phyloP scores from a whole-genome alignment of 2,329 filamentous ascomycete species.

The Ophiostoma fasciatum region DNA sequence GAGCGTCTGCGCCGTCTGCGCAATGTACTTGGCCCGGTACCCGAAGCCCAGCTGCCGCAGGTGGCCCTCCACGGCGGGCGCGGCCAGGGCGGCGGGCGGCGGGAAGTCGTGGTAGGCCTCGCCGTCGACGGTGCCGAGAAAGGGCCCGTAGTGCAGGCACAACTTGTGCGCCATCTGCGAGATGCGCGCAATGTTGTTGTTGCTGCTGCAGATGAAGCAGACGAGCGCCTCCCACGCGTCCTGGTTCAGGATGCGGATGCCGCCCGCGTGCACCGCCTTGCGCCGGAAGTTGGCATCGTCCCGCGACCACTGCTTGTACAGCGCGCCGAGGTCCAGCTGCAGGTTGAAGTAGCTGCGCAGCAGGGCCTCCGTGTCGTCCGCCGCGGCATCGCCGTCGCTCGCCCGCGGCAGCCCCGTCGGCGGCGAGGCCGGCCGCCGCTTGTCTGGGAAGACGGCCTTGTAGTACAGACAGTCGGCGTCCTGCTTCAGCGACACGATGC shows the following conservation, averaged over 20 bases:
- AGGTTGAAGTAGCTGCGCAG: slow-evolving; percentile 81
- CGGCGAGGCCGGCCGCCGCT: not conserved
- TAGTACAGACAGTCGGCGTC: slow-evolving; percentile 69
- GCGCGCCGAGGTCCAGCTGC: slow-evolving; percentile 51
- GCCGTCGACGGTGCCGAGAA: slow-evolving; percentile 55
- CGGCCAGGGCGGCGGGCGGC: slow-evolving; percentile 40
- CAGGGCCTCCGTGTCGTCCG: slow-evolving; percentile 58
- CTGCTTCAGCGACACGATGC: slow-evolving; percentile 73
- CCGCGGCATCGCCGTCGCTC: slow-evolving; percentile 5
- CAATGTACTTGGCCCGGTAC: slow-evolving; percentile 86
- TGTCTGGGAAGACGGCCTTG: slow-evolving; percentile 47
- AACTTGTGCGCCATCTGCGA: slow-evolving; percentile 93
- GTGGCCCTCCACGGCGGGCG: slow-evolving; percentile 60
- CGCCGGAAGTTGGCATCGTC: slow-evolving; percentile 79
- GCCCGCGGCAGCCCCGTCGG: not conserved
- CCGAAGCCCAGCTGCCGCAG: slow-evolving; percentile 80
- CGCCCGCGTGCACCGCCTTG: slow-evolving; percentile 74
- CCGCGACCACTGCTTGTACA: slow-evolving; percentile 80
- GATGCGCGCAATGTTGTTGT: slow-evolving; percentile 94
- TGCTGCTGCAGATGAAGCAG: slow-evolving; percentile 95
- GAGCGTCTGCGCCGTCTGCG: slow-evolving; percentile 67
- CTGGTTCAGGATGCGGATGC: slow-evolving; percentile 83
- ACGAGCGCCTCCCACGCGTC: slow-evolving; percentile 92
- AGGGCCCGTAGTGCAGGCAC: slow-evolving; percentile 68
- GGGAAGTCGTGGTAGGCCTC: slow-evolving; percentile 25